phyloP scores from a whole-genome alignment of 371 early-diverging fungal species.

The Actinomortierella ambigua region DNA sequence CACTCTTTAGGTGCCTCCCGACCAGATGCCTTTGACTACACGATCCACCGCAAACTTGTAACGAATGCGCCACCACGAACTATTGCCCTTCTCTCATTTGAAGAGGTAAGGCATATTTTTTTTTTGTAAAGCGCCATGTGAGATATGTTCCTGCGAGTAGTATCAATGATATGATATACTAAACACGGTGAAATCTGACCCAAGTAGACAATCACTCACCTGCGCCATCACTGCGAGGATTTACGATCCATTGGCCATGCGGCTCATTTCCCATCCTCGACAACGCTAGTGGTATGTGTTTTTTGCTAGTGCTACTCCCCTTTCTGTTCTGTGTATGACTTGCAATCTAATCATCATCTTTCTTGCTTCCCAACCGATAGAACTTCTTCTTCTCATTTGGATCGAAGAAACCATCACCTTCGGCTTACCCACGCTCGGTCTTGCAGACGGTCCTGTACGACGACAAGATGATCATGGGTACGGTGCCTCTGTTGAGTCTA shows the following conservation, averaged over 20 bases:
- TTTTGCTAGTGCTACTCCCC: background rate
- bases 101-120: slow-evolving; percentile 42
- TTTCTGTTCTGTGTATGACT: no score
- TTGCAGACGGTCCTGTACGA: slow-evolving; percentile 33
- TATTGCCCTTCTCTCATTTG: slow-evolving; percentile 53
- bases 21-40: slow-evolving; percentile 64
- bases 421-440: slow-evolving; percentile 60
- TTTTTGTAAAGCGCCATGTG: background rate
- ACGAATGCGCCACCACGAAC: slow-evolving; percentile 77
- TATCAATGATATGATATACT: no score
- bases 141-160: no score
- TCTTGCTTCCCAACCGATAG: slow-evolving; percentile 18
- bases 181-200: no score
- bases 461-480: slow-evolving; percentile 30
- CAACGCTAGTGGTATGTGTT: slow-evolving; percentile 48
- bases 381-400: slow-evolving; percentile 55
- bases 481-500: slow-evolving; percentile 17
- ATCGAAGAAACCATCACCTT: slow-evolving; percentile 52
- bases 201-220: no score
- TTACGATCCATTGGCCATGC: slow-evolving; percentile 43
- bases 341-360: background rate
- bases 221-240: no score
- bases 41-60: slow-evolving; percentile 69
- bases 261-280: slow-evolving; percentile 44
- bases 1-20: slow-evolving; percentile 10